Conservation (phyloP, 2,329 filamentous ascomycete genomes). For the Exutisphaerella laricina region DNA sequence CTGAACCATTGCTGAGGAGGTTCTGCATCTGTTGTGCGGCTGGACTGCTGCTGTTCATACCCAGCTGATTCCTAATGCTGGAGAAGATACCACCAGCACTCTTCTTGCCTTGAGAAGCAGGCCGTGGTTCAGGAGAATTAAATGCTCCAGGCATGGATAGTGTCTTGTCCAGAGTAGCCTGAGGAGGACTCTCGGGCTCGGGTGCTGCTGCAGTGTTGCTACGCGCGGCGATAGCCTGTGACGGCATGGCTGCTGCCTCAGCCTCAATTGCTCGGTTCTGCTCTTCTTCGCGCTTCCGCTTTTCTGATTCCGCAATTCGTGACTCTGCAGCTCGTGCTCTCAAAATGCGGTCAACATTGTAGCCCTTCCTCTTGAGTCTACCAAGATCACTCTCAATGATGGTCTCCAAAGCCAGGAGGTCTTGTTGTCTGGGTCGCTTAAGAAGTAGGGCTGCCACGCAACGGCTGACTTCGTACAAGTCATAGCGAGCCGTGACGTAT, state of each 20-base stretch:
- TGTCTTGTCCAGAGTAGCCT: conserved; percentile 21
- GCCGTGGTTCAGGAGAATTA: conserved; percentile 51
- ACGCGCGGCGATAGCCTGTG: conserved; percentile 15
- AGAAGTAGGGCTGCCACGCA: conserved; percentile 77
- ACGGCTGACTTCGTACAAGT: conserved; percentile 89
- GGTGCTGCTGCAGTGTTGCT: conserved; percentile 2
- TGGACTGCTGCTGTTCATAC: conserved; percentile 39
- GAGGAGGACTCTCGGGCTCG: not conserved
- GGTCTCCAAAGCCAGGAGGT: conserved; percentile 84
- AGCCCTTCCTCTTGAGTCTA: conserved; percentile 77
- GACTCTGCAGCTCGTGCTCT: conserved; percentile 82
- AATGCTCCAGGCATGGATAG: conserved; percentile 69
- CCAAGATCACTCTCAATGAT: conserved; percentile 80
- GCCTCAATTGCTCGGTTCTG: conserved; percentile 43
- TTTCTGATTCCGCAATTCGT: conserved; percentile 76
- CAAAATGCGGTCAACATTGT: conserved; percentile 93
- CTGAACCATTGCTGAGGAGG: conserved; percentile 19
- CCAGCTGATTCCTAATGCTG: conserved; percentile 55
- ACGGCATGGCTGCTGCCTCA: conserved; percentile 16
- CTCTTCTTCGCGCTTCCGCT: conserved; percentile 60
- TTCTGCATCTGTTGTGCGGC: conserved; percentile 34
- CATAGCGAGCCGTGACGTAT: conserved; percentile 70
- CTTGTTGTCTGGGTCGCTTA: conserved; percentile 76
- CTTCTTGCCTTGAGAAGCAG: conserved; percentile 34
- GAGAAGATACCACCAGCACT: conserved; percentile 57